Conservation (phyloP, 2,329 filamentous ascomycete genomes). For the Macrophomina phaseolina region DNA sequence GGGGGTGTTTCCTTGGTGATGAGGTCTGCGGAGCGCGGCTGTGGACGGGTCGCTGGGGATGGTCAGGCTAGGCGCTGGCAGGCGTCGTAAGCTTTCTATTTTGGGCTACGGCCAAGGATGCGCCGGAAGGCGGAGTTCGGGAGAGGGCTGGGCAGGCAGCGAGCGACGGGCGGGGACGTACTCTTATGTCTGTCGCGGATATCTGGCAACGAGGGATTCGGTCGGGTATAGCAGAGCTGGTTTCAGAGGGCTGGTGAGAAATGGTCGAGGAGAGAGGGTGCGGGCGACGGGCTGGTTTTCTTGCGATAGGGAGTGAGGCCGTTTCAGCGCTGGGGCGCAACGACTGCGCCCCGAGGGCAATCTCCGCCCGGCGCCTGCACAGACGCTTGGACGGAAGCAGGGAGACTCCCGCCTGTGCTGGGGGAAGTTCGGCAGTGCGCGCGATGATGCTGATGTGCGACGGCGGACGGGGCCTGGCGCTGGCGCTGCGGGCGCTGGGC, state of each 20-base stretch:
- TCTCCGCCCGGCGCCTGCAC: conserved; percentile 1
- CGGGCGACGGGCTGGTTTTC: conserved; percentile 19
- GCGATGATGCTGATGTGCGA: background rate
- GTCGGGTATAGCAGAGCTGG: background rate
- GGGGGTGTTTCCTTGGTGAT: conserved; percentile 5
- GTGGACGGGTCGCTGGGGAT: conserved; percentile 10
- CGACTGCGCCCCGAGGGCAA: conserved; percentile 22
- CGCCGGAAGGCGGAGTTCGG: conserved; percentile 17
- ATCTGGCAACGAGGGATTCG: conserved; percentile 7
- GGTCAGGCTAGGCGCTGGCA: conserved; percentile 18
- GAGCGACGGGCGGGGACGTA: conserved; percentile 4
- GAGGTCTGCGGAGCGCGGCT: conserved; percentile 6
- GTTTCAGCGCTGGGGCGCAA: conserved; percentile 16
- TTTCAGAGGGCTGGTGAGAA: conserved; percentile 13
- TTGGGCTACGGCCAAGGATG: conserved; percentile 19
- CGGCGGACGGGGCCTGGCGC: background rate
- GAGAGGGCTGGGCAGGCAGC: conserved; percentile 12
- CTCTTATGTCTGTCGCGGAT: background rate
- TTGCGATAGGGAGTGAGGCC: conserved; percentile 12
- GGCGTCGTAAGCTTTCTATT: conserved; percentile 28
- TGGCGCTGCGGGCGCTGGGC: too few species aligned
- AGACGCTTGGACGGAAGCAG: conserved; percentile 5
- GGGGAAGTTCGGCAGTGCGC: background rate
- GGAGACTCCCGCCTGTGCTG: background rate
- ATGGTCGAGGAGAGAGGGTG: background rate